Base-by-base conservation (phyloP, 306 rosid species). In the Quercus bicolor region DNA sequence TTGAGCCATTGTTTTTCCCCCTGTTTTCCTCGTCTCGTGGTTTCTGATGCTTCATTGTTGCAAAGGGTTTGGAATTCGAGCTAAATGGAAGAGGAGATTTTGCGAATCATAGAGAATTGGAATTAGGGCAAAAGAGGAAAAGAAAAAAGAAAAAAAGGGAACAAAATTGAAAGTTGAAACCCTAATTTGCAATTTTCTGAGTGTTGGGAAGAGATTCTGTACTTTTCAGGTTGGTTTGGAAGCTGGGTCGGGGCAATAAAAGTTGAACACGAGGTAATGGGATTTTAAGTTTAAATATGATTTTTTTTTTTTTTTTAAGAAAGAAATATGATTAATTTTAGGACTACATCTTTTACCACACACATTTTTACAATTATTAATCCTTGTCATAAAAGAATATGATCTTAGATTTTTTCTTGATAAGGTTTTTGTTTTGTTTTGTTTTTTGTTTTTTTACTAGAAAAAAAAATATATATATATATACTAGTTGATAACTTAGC, bases 11-110 rank as follows among this genome's bases (percentile, higher is more conserved):
- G 15, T 57, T 52, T 65, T 84, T 73, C 55, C 24, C 61, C 69
- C 64, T 37, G 53, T 76, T 71, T 64, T 61, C 78, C 7, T 85
- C 87, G 3, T 29, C 77, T 33, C 78, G 85, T 28, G 26, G 66
- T 28, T 48, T 71, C 61, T 78, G 65, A 9, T 71, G 78, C 91
- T 84, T 88, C 97, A 89, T 92, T 23, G 54, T 40, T 43, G 19
- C 24, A 62, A 26, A 28, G 37, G 33, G 61, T 20, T 70, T 45
- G 21, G 23, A 56, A 78, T 74, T 77, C 33, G 82, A 77, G 12
- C 55, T 31, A 76, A 70, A 24, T 59, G 51, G 53, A 56, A 76
- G 24, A 56, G 24, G 57, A 14, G 24, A 52, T 20, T 14, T 48
- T 48, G 53, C 1, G 53, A 48, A 48, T 11, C 53, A 12, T 16